Base-by-base conservation (phyloP, 495 filamentous ascomycete species). In the Hypoxylon lienhwacheense region DNA sequence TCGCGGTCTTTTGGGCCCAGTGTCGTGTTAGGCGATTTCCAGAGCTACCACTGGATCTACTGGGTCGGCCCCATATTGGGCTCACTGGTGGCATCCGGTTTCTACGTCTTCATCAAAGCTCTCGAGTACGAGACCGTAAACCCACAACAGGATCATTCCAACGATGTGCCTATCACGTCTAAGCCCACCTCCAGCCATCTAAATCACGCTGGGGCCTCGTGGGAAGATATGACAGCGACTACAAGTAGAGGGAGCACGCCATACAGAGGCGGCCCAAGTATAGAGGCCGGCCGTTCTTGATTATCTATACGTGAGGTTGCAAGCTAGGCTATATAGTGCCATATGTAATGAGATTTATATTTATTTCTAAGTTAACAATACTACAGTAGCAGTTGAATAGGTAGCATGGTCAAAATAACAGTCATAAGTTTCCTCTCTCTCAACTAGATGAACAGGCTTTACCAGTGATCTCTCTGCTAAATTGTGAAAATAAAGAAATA, bases 111-210 rank as follows among this genome's bases (percentile, higher is more conserved):
- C 43, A 75, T 90, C 46, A 83, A 87, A 58, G 59, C 73, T 1
- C 74, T 92, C 32, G 80, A 86, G 58, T 95, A 88, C 67, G 81
- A 90, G 68, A 83, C 81, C 10, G 86, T 84, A 52, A 95, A 95
- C 34, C 68, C 72, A 0, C 68, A 70, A 5, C 70, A 70, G 46
- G 74, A 77, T 31, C 12, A 50, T 3, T 1, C 22, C 4, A 35
- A 5, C 1, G 45, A 54, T 21, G 7, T 11, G 10, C 36, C 19
- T 3, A 28, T 16, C 15, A 42, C 31, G 32, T 15, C 44, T 2
- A 49, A 43, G 7, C 1, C 29, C 11, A 4, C 16, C 4, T 25
- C 32, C 2, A 12, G 39, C 2, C 24, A 42, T 7, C 3, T 25
- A 1, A 32, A 43, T 15, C 20, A 14, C 7, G 26, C 26, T 10